Evolutionary conservation across 805 yeast species (phyloP).

Genomic region (Candida jianshihensis): DNA sequence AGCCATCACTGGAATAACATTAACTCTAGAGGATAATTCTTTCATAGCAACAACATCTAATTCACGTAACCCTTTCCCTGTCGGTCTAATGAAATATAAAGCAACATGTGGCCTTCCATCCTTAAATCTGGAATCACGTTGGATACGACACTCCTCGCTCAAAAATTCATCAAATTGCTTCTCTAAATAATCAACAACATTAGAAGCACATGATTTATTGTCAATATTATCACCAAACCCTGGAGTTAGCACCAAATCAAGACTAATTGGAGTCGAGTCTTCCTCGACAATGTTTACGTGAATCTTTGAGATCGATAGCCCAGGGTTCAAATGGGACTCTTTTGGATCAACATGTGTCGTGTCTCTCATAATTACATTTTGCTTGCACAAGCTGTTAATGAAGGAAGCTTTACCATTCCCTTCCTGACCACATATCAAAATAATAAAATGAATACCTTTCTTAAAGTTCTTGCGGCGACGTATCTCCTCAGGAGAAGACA

Average conservation of each 20-base stretch:
- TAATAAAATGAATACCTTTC: constrained; percentile 54
- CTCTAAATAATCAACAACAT: constrained; percentile 56
- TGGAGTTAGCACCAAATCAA: constrained; percentile 63
- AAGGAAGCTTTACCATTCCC: constrained; percentile 75
- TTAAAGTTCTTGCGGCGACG: constrained; percentile 57
- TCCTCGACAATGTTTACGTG: constrained; percentile 54
- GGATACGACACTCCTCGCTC: constrained; percentile 68
- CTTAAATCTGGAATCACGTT: constrained; percentile 61
- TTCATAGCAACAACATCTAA: constrained; percentile 70
- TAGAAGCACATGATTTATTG: constrained; percentile 41
- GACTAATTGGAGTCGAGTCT: constrained; percentile 41
- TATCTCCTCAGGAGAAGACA: constrained; percentile 30
- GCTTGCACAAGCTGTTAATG: constrained; percentile 58
- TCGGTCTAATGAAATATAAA: constrained; percentile 68
- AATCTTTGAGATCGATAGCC: constrained; percentile 37
- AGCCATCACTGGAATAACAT: constrained; percentile 76
- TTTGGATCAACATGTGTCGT: constrained; percentile 21
- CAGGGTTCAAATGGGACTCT: constrained; percentile 29
- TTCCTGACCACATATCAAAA: constrained; percentile 65
- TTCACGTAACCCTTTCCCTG: constrained; percentile 61
- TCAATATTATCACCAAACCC: constrained; percentile 76
- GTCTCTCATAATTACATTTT: constrained; percentile 31
- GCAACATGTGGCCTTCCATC: constrained; percentile 77
- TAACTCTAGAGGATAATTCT: constrained; percentile 62
- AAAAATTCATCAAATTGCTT: constrained; percentile 66